phyloP scores from a whole-genome alignment of 441 rosid species.

The Gossypium gossypioides region DNA sequence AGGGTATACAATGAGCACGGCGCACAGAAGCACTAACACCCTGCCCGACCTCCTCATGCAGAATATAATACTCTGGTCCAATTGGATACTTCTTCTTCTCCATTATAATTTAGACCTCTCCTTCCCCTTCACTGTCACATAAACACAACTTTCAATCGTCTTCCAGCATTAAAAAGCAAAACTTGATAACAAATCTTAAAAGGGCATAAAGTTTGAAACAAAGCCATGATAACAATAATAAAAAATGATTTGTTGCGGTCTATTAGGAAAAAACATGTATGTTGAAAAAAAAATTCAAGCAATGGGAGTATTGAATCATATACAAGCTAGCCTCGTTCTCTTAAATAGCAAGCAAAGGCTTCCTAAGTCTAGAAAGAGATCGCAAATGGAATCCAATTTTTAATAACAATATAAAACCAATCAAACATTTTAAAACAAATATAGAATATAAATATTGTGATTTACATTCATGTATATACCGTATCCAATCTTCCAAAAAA shows the following conservation, averaged over 20 bases:
- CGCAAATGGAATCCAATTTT: background rate
- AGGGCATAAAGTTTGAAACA: background rate
- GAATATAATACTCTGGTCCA: constrained; percentile 56
- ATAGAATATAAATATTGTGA: background rate
- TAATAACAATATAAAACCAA: background rate
- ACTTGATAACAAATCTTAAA: background rate
- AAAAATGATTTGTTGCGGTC: background rate
- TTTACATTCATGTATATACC: background rate
- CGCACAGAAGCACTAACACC: constrained; percentile 86
- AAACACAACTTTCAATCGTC: constrained; percentile 3
- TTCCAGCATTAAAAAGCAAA: background rate
- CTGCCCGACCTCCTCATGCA: constrained; percentile 79
- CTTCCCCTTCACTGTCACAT: constrained; percentile 16
- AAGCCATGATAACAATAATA: background rate
- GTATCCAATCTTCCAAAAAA: background rate
- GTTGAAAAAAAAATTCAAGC: constrained; percentile 5
- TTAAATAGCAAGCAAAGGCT: constrained; percentile 15
- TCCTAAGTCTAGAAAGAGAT: constrained; percentile 12
- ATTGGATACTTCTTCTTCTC: constrained; percentile 92
- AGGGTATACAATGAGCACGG: constrained; percentile 68
- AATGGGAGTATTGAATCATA: background rate
- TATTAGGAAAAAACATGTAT: background rate
- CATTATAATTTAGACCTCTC: constrained; percentile 23
- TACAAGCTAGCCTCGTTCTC: constrained; percentile 10
- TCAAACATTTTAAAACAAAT: background rate